Conservation (phyloP, 805 yeast genomes). For the Suhomyces sp. region DNA sequence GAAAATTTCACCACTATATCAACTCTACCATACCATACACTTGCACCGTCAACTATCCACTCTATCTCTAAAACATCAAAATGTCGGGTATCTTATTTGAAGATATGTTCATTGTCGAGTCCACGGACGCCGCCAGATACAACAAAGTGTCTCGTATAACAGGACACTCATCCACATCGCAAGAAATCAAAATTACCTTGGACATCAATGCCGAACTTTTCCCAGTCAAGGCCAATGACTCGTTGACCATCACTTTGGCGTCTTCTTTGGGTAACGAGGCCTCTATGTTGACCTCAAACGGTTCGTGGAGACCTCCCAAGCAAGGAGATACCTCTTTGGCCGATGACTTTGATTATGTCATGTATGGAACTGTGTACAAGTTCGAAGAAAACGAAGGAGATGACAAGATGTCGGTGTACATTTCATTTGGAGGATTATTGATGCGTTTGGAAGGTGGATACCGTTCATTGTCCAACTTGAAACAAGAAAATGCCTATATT, state of each 20-base stretch:
- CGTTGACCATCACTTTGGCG: constrained; percentile 83
- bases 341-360: constrained; percentile 96
- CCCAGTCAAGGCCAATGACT: constrained; percentile 75
- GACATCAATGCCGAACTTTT: constrained; percentile 91
- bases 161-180: constrained; percentile 80
- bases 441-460: constrained; percentile 94
- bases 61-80: constrained; percentile 1
- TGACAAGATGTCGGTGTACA: constrained; percentile 80
- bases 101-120: constrained; percentile 83
- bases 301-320: constrained; percentile 83
- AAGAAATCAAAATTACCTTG: constrained; percentile 76
- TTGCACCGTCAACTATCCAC: too few relatives aligned
- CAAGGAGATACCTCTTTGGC: constrained; percentile 83
- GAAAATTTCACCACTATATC: constrained; percentile 1
- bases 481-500: constrained; percentile 91
- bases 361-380: constrained; percentile 97
- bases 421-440: constrained; percentile 93
- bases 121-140: constrained; percentile 85
- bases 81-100: constrained; percentile 77
- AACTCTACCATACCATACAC: too few relatives aligned
- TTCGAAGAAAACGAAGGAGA: constrained; percentile 78
- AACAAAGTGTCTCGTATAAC: constrained; percentile 88
- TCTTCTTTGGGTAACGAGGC: constrained; percentile 60
- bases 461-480: constrained; percentile 80
- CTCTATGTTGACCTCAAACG: constrained; percentile 47